Evolutionary conservation across 208 protist species (phyloP), one percentile per base, ranked within the genome.

Genomic region (Acanthamoeba lugdunensis): DNA sequence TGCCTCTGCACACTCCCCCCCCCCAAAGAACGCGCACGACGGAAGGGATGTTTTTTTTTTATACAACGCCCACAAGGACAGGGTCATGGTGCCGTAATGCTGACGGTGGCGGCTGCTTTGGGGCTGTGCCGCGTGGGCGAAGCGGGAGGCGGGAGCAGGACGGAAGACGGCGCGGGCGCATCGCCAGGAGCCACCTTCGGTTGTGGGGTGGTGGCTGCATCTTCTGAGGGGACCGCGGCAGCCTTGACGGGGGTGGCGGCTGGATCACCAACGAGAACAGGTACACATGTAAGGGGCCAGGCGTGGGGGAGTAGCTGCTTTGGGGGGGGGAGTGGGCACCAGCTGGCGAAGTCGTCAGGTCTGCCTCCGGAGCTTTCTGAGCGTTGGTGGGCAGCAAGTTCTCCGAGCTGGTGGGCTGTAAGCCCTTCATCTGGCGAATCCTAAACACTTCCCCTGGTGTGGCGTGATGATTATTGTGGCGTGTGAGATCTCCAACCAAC

Each of bases 401-500:
- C 14, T 85, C 77, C 45, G 77, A n/a, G 45, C 77, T 85, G 77
- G 77, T 6, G 7, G 48, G 23, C 48, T 28, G 23, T 45, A 85
- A 18, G 77, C 77, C 77, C 33, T 85, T 85, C 77, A 58, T 58
- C n/a, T 85, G 77, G n/a, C 77, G 77, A 0, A 85, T 48, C 48
- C 77, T 9, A 58, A 50, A 50, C 8, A 85, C 77, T 41, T 85
- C 77, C 0, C 77, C 77, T 85, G 77, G 14, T 23, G 45, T 9
- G 8, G 25, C n/a, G 28, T 28, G 9, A 28, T n/a, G 18, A 56
- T 11, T 82, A 8, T 41, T 79, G 18, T 23, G 28, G 0, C 33
- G 28, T 14, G 71, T 11, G 61, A 23, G 1, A 23, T 58, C 18
- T 58, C 54, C 18, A 21, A 58, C 33, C 33, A 33, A 33, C 33